These are phyloP conservation scores for Polysphondylium violaceum DNA, from an alignment of 78 protist genomes.

Conservation along the genomic window DNA sequence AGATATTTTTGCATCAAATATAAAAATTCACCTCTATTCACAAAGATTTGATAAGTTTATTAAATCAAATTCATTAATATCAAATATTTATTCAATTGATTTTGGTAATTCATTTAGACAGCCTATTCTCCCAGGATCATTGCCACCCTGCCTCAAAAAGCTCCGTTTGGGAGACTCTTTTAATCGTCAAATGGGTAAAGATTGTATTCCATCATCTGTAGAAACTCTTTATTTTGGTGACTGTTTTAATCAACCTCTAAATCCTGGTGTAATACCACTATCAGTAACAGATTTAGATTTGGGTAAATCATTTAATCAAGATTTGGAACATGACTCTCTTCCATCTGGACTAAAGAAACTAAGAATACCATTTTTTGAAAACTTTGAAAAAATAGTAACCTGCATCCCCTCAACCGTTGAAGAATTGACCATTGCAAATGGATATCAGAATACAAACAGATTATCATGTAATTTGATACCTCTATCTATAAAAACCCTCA, in stretches of 20 bases:
- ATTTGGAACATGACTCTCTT: neutral
- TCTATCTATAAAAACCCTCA: too few relatives aligned
- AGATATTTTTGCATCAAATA: too few relatives aligned
- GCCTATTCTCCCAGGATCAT: neutral
- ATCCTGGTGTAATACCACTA: neutral
- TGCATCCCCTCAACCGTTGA: neutral
- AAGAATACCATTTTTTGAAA: too few relatives aligned
- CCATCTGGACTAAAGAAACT: neutral
- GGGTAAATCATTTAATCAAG: neutral
- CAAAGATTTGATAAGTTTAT: too few relatives aligned
- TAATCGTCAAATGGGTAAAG: neutral
- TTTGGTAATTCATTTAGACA: slow-evolving; percentile 17
- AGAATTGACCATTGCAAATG: neutral
- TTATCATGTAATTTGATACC: too few relatives aligned
- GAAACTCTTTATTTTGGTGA: neutral
- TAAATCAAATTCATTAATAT: too few relatives aligned
- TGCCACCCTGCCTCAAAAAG: neutral
- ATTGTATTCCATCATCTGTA: neutral
- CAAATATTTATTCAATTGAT: too few relatives aligned
- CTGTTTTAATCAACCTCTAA: neutral
- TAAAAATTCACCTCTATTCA: too few relatives aligned
- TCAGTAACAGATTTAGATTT: neutral
- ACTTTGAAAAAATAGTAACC: neutral
- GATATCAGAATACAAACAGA: too few relatives aligned
- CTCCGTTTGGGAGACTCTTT: neutral